Evolutionary conservation across 306 rosid species (phyloP).

Genomic region (Pyrus communis): DNA sequence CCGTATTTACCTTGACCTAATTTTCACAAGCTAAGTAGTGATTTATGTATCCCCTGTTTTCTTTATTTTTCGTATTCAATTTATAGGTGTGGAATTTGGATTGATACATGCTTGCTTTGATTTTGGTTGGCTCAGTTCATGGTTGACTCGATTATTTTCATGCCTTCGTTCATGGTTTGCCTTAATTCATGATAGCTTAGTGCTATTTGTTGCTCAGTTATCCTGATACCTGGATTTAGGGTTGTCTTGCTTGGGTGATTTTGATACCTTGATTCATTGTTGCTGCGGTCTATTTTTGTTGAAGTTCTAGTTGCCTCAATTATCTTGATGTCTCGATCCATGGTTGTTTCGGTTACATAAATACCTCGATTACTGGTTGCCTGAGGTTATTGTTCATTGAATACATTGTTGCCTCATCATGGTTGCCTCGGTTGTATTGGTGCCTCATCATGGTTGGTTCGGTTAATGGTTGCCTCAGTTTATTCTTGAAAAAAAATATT

Average conservation of each 20-base stretch:
- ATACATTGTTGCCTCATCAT: not conserved
- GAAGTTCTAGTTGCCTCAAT: not conserved
- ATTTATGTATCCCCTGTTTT: too few species aligned
- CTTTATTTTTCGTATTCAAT: too few species aligned
- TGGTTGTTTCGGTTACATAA: not conserved
- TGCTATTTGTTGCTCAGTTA: not conserved
- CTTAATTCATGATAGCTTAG: too few species aligned
- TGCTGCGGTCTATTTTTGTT: too few species aligned
- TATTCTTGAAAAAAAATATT: not conserved
- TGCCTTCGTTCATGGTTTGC: too few species aligned
- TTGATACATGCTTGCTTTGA: too few species aligned
- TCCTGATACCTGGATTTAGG: not conserved
- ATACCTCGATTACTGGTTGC: not conserved
- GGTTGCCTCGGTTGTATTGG: too few species aligned
- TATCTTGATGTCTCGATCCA: not conserved
- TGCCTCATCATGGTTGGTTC: not conserved
- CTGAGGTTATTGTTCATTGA: not conserved
- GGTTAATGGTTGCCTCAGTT: not conserved
- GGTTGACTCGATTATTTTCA: too few species aligned
- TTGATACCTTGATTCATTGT: not conserved
- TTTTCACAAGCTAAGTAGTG: too few species aligned
- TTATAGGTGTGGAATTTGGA: too few species aligned
- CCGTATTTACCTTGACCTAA: too few species aligned
- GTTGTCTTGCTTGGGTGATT: not conserved
- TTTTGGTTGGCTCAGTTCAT: too few species aligned